These are phyloP conservation scores for Heteromeles arbutifolia DNA, from an alignment of 306 rosid genomes.

Conservation along the genomic window DNA sequence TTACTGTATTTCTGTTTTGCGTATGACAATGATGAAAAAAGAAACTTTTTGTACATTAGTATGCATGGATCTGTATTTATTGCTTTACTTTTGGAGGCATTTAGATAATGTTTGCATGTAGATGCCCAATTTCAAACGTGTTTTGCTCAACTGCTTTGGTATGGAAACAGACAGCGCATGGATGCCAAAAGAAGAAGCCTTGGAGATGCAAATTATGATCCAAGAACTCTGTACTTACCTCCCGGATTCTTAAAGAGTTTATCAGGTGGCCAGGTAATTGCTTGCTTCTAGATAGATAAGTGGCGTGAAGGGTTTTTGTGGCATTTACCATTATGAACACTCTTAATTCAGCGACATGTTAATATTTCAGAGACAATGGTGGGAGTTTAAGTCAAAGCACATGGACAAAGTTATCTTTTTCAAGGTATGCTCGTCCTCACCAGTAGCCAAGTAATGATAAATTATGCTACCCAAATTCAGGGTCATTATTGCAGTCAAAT, in stretches of 20 bases:
- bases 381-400: conserved; percentile 96
- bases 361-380: conserved; percentile 81
- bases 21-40: not conserved
- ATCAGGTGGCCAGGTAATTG: conserved; percentile 75
- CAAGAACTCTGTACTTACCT: conserved; percentile 76
- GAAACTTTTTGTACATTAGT: not conserved
- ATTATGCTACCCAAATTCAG: conserved; percentile 2
- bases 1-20: not conserved
- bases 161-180: conserved; percentile 47
- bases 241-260: conserved; percentile 58
- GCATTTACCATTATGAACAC: not conserved
- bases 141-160: conserved; percentile 16
- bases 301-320: conserved; percentile 3
- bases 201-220: conserved; percentile 68
- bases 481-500: conserved; percentile 12
- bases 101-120: not conserved
- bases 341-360: conserved; percentile 11
- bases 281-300: not conserved
- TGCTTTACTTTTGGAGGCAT: not conserved
- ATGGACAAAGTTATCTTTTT: conserved; percentile 93
- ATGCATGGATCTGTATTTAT: not conserved
- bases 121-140: not conserved
- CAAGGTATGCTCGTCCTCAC: conserved; percentile 47
- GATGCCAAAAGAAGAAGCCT: conserved; percentile 69
- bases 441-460: conserved; percentile 7